phyloP scores from a whole-genome alignment of 768 basidiomycete genomes.

The Hemileccinum rubropunctum region DNA sequence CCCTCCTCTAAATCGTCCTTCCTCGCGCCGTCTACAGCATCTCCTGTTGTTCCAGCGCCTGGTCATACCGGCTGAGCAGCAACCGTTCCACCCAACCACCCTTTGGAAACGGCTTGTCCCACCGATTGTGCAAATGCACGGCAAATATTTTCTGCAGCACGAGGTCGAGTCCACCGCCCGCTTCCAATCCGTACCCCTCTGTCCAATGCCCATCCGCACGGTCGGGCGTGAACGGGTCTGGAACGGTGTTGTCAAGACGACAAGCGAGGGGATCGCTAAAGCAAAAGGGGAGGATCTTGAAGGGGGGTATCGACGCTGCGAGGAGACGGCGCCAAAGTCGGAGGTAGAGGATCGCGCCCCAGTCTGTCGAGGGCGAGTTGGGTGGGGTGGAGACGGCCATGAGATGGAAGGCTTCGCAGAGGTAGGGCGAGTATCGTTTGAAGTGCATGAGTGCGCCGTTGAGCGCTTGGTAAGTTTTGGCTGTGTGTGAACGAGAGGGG shows the following conservation, averaged over 20 bases:
- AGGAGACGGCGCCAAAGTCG: constrained; percentile 87
- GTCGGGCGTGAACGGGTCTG: constrained; percentile 78
- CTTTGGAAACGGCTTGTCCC: constrained; percentile 80
- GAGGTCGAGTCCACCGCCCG: constrained; percentile 60
- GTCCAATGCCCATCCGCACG: constrained; percentile 58
- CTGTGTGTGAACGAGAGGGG: constrained; percentile 39
- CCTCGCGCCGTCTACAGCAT: not conserved
- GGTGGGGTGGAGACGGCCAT: constrained; percentile 78
- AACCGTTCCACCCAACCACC: constrained; percentile 87
- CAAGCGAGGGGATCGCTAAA: constrained; percentile 91
- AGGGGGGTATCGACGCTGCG: constrained; percentile 69
- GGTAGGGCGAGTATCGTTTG: constrained; percentile 84
- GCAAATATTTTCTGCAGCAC: constrained; percentile 74
- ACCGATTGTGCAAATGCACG: constrained; percentile 94
- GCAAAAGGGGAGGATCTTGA: constrained; percentile 93
- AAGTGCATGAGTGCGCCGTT: constrained; percentile 97
- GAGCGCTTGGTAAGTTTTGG: constrained; percentile 71
- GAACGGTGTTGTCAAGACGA: constrained; percentile 85
- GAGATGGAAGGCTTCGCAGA: constrained; percentile 94
- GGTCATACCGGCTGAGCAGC: constrained; percentile 62
- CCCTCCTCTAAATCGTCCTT: too few relatives aligned
- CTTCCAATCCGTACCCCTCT: constrained; percentile 47
- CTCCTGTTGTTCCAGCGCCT: constrained; percentile 15
- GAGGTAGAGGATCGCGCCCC: constrained; percentile 90
- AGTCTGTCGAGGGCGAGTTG: constrained; percentile 79